Conservation (phyloP, 2,329 filamentous ascomycete species). For the Magnaporthales sp. region DNA sequence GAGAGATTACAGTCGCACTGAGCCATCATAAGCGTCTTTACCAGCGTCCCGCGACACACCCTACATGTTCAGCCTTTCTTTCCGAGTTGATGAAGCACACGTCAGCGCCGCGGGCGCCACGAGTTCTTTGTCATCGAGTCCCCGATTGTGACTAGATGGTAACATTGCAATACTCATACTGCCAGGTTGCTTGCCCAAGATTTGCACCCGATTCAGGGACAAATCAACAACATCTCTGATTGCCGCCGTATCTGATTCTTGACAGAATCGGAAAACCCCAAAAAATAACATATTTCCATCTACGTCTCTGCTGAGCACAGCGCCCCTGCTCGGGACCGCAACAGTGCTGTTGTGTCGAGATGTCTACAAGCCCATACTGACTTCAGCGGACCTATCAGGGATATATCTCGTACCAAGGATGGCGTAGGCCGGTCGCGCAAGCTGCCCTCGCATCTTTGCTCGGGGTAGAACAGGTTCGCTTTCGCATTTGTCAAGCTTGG, state of each 20-base stretch:
- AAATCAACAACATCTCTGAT: neutral
- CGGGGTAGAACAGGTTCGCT: neutral
- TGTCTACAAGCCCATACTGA: neutral
- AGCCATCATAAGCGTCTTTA: neutral
- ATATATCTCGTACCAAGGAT: neutral
- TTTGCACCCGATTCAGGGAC: neutral
- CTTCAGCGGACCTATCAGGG: neutral
- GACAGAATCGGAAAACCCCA: neutral
- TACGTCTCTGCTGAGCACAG: neutral
- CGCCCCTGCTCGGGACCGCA: neutral
- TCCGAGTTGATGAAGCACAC: neutral
- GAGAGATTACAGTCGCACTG: slow-evolving; percentile 7
- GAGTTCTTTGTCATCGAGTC: neutral
- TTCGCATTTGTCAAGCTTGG: neutral
- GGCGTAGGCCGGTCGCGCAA: neutral
- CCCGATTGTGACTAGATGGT: neutral
- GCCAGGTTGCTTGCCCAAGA: neutral
- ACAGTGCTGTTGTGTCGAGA: neutral
- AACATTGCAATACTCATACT: neutral
- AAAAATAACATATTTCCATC: neutral
- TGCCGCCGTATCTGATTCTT: neutral
- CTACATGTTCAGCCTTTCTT: neutral
- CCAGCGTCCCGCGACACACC: neutral
- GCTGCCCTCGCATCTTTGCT: neutral
- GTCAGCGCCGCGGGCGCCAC: neutral